Conservation (phyloP, 768 basidiomycete genomes). For the Boletus edulis region DNA sequence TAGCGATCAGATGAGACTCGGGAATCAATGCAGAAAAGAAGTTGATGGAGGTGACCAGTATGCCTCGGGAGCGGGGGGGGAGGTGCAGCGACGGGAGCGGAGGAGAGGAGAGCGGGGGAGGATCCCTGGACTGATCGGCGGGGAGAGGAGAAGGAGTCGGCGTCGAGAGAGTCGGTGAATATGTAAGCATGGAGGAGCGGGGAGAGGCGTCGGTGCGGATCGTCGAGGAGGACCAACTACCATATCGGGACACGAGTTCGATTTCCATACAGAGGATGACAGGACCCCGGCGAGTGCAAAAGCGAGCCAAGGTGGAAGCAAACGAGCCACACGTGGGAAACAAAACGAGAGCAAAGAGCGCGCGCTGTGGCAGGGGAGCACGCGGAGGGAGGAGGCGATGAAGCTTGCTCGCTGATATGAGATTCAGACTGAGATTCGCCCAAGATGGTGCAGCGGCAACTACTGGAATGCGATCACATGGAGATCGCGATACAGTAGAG, state of each 20-base stretch:
- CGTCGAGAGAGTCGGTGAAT: conserved; percentile 23
- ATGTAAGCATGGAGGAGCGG: conserved; percentile 23
- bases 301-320: conserved; percentile 29
- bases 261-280: conserved; percentile 18
- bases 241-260: conserved; percentile 17
- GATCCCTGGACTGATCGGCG: conserved; percentile 16
- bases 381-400: conserved; percentile 16
- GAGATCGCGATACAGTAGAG: conserved; percentile 31
- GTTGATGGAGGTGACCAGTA: conserved; percentile 8
- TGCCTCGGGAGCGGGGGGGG: conserved; percentile 14
- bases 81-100: conserved; percentile 17
- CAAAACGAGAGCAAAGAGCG: conserved; percentile 25
- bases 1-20: conserved; percentile 9
- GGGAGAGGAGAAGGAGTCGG: conserved; percentile 14
- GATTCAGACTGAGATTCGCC: conserved; percentile 32
- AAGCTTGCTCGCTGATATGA: conserved; percentile 26
- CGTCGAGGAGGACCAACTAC: conserved; percentile 21
- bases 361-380: conserved; percentile 15
- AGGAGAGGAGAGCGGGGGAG: conserved; percentile 9
- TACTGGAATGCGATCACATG: conserved; percentile 30
- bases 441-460: conserved; percentile 35
- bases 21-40: conserved; percentile 21
- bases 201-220: conserved; percentile 29
- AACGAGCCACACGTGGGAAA: conserved; percentile 9
- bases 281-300: conserved; percentile 31